Conservation (phyloP, 2,329 filamentous ascomycete species). For the Epichloe gansuensis region DNA sequence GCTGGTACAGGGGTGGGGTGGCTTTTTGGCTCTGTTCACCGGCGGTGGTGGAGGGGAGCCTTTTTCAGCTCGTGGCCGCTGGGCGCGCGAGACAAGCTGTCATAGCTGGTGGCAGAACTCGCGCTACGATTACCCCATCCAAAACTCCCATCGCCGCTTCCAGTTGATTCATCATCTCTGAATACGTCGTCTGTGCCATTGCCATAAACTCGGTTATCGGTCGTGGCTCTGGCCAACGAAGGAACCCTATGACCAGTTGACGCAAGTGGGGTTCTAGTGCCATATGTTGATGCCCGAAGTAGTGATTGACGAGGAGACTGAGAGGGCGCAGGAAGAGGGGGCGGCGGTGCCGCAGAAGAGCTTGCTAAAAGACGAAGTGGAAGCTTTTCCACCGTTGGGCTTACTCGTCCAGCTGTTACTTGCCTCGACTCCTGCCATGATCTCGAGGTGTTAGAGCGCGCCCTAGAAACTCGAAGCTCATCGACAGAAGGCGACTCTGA, state of each 20-base stretch:
- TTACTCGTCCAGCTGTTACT: background rate
- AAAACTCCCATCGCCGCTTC: constrained; percentile 38
- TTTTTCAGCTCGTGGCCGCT: constrained; percentile 33
- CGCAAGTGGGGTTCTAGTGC: constrained; percentile 6
- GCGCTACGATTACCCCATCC: constrained; percentile 38
- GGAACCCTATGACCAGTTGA: constrained; percentile 18
- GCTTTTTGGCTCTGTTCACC: constrained; percentile 32
- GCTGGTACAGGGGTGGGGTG: constrained; percentile 23
- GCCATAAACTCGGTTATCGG: constrained; percentile 19
- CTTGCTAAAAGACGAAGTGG: constrained; percentile 29
- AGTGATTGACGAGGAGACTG: constrained; percentile 8
- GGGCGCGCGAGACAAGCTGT: constrained; percentile 26
- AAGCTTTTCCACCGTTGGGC: constrained; percentile 25
- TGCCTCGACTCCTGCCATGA: constrained; percentile 25
- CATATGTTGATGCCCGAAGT: constrained; percentile 2
- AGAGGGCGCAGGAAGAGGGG: constrained; percentile 22
- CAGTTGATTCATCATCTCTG: constrained; percentile 37
- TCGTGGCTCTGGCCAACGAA: constrained; percentile 32
- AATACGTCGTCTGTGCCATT: constrained; percentile 31
- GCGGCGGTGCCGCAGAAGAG: constrained; percentile 19
- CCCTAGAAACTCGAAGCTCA: constrained; percentile 19
- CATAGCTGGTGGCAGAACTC: constrained; percentile 45
- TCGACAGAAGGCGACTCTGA: constrained; percentile 6
- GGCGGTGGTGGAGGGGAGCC: constrained; percentile 42
- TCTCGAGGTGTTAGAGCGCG: constrained; percentile 36